Base-by-base conservation (phyloP, 208 protist species). In the Tritrichomonas musculus region DNA sequence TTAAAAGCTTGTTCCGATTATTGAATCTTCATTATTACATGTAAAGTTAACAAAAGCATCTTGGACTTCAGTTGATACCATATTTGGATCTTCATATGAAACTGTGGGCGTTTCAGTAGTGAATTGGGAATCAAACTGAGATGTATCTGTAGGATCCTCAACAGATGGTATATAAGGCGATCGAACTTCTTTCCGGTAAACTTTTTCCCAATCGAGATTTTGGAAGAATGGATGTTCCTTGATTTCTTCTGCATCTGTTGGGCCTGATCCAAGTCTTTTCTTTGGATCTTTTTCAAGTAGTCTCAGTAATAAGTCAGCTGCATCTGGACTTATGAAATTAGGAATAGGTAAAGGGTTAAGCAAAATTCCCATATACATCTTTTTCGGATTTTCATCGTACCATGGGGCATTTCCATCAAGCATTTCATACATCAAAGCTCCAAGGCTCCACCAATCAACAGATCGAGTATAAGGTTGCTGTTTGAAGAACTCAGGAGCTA, bases 361-460 rank as follows among this genome's bases (percentile, higher is more conserved):
- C 0, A 95, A 64, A 49, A 97, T 96, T 55, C 95, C 96, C 60
- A 95, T 92, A 57, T 96, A 96, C 93, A 97, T 96, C 44, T 92
- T 92, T 20, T 93, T 94, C 22, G 93, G 41, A 92, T 97, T 96
- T 57, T 82, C 17, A 73, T 73, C 49, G 50, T 93, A 82, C 4
- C 9, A 65, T 69, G 53, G 92, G 8, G 75, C 20, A 64, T 9
- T 22, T 0, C 96, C 96, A 33, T 94, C 96, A 20, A 97, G 64
- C 96, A 97, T 97, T 72, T 97, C 95, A 94, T 95, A 97, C 41
- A 96, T 50, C 4, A 97, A 84, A 20, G 96, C 96, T 53, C 96
- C 96, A 17, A 97, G 93, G 57, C 64, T 93, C 95, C 96, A 97
- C 95, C 95, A 97, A 93, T 97, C 96, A 20, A 96, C 96, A 41